Conservation (phyloP, 2,329 filamentous ascomycete genomes). For the Fusarium sp. region DNA sequence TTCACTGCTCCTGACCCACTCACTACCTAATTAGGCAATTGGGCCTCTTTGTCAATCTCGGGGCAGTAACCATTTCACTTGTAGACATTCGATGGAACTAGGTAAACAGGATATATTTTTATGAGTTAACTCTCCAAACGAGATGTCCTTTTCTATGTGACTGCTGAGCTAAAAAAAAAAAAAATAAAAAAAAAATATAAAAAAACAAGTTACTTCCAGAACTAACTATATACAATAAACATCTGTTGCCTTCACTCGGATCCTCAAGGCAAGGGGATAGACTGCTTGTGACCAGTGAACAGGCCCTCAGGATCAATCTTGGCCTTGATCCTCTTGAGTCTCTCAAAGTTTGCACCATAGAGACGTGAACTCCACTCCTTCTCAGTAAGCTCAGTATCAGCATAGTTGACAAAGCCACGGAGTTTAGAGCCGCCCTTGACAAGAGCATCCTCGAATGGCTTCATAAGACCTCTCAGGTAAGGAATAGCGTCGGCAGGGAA, state of each 20-base stretch:
- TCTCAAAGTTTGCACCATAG: conserved; percentile 33
- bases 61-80: too few species aligned
- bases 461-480: conserved; percentile 33
- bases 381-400: conserved; percentile 35
- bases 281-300: conserved; percentile 34
- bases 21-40: neutral
- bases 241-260: neutral
- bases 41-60: neutral
- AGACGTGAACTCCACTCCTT: conserved; percentile 39
- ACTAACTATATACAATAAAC: neutral
- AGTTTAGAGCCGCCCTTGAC: conserved; percentile 27
- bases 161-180: accelerated
- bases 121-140: neutral
- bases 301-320: conserved; percentile 31
- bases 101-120: neutral
- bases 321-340: conserved; percentile 35
- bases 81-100: too few species aligned
- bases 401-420: conserved; percentile 41
- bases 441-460: conserved; percentile 37
- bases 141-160: accelerated
- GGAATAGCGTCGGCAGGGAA: conserved; percentile 33
- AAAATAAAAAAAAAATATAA: too few species aligned
- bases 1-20: accelerated
- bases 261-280: conserved; percentile 23
- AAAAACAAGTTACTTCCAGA: neutral